Evolutionary conservation across 306 rosid species (phyloP).

Genomic region (Cucumis hystrix): DNA sequence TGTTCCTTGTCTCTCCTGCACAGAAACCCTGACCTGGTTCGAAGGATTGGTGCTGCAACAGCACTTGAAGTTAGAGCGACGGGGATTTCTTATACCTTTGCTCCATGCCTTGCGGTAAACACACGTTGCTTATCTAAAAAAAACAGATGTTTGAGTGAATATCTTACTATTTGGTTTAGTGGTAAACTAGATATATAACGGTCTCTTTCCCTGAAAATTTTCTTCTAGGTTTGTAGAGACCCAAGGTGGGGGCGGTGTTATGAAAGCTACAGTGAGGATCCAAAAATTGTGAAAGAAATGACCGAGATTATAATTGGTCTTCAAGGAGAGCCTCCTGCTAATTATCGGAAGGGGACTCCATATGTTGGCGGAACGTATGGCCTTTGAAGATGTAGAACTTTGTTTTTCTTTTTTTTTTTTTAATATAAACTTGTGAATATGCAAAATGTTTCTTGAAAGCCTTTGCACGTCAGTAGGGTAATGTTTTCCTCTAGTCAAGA

Average conservation of each 20-base stretch:
- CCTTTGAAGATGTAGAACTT: conserved; percentile 6
- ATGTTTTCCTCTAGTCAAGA: background rate
- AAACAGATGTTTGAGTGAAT: conserved; percentile 7
- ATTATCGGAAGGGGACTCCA: conserved; percentile 56
- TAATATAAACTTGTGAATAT: background rate
- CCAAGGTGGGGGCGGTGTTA: conserved; percentile 99
- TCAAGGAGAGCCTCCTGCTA: conserved; percentile 66
- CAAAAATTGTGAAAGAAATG: conserved; percentile 65
- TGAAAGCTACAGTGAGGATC: conserved; percentile 96
- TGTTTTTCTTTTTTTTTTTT: background rate
- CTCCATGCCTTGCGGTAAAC: conserved; percentile 93
- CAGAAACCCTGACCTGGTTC: conserved; percentile 62
- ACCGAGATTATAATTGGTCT: conserved; percentile 73
- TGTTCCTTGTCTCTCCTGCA: background rate
- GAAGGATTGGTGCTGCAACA: conserved; percentile 79
- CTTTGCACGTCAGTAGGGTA: background rate
- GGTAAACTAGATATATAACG: background rate
- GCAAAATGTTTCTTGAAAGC: background rate
- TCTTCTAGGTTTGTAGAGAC: conserved; percentile 80
- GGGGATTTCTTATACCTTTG: conserved; percentile 80
- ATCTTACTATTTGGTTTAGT: background rate
- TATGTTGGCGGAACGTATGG: conserved; percentile 81
- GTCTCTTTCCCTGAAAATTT: conserved; percentile 20
- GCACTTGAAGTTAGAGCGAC: conserved; percentile 95
- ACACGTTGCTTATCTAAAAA: background rate